Evolutionary conservation across 495 filamentous ascomycete species (phyloP), one percentile per base, ranked within the genome.

Genomic region (Penicillium argentinense): DNA sequence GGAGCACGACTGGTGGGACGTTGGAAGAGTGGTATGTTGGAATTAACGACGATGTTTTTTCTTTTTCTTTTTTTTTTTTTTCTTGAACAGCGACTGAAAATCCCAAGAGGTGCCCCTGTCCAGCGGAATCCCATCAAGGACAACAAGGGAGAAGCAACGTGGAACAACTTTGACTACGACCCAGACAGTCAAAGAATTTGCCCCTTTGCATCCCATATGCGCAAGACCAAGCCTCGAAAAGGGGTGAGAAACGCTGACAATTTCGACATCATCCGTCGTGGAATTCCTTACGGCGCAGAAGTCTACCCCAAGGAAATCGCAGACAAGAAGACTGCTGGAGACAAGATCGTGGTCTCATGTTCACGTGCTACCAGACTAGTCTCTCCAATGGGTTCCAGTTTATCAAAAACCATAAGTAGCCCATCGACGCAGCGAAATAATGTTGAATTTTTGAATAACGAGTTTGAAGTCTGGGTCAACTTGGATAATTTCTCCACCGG

Each of bases 221-320:
- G 70, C 51, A 71, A 74, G 64, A 63, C 54, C 9, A 72, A 71
- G 42, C 68, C 67, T 8, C 59, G 68, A 37, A 49, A 37, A 22
- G 62, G 69, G 39, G 37, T 72, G 4, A 50, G 53, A 8, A 37
- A 50, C 9, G 49, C 29, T 11, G 34, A 53, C 22, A 36, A 22
- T 8, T 47, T 45, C 41, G 60, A 62, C 30, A 67, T 73, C 39
- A 53, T 73, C 26, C 70, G 70, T 12, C 63, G 67, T 34, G 68
- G 70, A 19, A 72, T 73, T 30, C 59, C 63, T n/a, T 73, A 66
- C 36, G 70, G 70, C 9, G 59, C 56, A 1, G 70, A 73, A 51
- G 60, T 71, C 12, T 39, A 50, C n/a, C 25, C 28, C 2, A 42
- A 56, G 17, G 59, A 67, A 26, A 39, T 29, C 17, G 27, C 36